Evolutionary conservation across 1,284 basidiomycete genomes (phyloP), one percentile per base, ranked within the genome.

Genomic region (Lignosus rhinocerotis): DNA sequence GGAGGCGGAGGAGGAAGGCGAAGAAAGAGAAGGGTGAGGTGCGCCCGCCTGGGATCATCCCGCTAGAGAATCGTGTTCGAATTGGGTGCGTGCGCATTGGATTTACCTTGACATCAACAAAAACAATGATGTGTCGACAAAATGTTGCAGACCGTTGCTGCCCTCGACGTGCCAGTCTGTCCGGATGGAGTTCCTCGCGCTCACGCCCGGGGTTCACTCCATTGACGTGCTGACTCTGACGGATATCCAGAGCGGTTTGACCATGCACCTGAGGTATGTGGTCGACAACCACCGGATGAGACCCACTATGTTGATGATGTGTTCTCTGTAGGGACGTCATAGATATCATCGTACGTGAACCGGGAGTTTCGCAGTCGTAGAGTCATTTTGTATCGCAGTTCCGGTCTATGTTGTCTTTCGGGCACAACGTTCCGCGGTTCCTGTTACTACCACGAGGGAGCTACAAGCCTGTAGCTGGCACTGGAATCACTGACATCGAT

Each of bases 101-200:
- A 54, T 43, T 49, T 34, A 25, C 32, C 39, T 48, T 50, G 56
- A 21, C 9, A 2, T 30, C 11, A 46, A 39, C 14, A 25, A 12
- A 42, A 14, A 6, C 2, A 25, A 25, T 9, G 30, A 43, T 17
- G 21, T 31, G 44, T 21, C 58, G 55, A 45, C 47, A 12, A 14
- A 38, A 3, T 6, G 31, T 14, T 39, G 14, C 61, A 92, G 93
- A 9, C 93, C 93, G 0, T 78, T 96, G 14, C 78, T 85, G 14
- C 90, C 92, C 2, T 86, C 85, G 9, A 87, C 92, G 1, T 93
- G 90, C 68, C 90, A 95, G 67, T 90, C 89, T 19, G 88, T 94
- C n/a, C 79, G 92, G 36, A 90, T 95, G 83, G 82, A 89, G 53
- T 94, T 95, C 69, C 72, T 95, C 52, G 92, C 93, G 1, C 74